Evolutionary conservation across 2,329 filamentous ascomycete genomes (phyloP).

Genomic region (Fusarium fujikuroi): DNA sequence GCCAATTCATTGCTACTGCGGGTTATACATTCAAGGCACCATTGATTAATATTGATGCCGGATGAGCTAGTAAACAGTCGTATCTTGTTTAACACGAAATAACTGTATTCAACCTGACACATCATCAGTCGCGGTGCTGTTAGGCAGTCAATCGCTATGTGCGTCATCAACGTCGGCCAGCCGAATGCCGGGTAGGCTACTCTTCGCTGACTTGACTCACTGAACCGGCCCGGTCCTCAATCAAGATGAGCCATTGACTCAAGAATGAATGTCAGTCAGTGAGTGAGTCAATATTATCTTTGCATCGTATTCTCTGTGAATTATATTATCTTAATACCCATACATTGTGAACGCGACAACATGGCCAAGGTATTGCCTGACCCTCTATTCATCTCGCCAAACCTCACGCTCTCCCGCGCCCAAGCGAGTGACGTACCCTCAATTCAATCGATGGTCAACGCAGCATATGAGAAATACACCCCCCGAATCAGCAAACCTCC

Average conservation of each 20-base stretch:
- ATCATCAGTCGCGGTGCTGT: fast-evolving
- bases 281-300: fast-evolving
- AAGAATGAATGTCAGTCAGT: fast-evolving
- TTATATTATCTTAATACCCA: fast-evolving
- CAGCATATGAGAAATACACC: slow-evolving; percentile 50
- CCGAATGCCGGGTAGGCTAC: background rate
- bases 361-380: background rate
- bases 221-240: background rate
- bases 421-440: slow-evolving; percentile 37
- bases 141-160: fast-evolving
- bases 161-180: background rate
- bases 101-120: fast-evolving
- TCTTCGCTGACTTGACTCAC: background rate
- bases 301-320: fast-evolving
- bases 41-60: fast-evolving
- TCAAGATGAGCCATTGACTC: background rate
- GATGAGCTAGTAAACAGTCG: fast-evolving
- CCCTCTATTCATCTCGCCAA: background rate
- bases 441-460: slow-evolving; percentile 46
- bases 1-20: background rate
- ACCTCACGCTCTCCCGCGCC: slow-evolving; percentile 1
- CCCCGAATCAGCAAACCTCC: slow-evolving; percentile 50
- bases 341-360: background rate
- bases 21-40: fast-evolving
- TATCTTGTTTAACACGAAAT: fast-evolving